Percentiles rank a stretch among this genome's conserved stretches.
These are phyloP conservation scores for Phytophthora agathidicida DNA, from an alignment of 352 stramenopile genomes.

Conservation along the genomic window DNA sequence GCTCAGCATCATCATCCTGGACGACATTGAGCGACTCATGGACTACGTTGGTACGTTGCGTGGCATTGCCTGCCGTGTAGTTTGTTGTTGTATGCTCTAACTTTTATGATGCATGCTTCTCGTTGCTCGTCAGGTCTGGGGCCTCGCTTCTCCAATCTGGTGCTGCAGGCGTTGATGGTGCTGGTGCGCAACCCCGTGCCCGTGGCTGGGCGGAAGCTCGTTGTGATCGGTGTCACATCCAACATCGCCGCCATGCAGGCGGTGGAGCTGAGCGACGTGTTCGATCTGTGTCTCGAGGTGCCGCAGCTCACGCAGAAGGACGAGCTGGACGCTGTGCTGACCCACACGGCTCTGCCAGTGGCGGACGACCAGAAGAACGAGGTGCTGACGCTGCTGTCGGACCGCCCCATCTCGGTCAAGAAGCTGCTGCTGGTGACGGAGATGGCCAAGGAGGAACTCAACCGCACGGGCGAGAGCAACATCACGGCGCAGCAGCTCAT, in stretches of 20 bases:
- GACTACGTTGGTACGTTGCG: constrained; percentile 90
- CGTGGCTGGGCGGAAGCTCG: constrained; percentile 92
- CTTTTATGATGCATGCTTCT: neutral
- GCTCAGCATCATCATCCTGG: constrained; percentile 99
- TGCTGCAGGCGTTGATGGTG: constrained; percentile 98
- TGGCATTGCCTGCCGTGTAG: neutral
- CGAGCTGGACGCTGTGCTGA: constrained; percentile 89
- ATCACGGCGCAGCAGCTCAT: constrained; percentile 84
- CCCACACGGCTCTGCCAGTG: constrained; percentile 83
- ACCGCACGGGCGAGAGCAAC: constrained; percentile 61
- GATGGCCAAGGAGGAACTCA: constrained; percentile 94
- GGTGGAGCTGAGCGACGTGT: constrained; percentile 94
- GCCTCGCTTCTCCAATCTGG: constrained; percentile 98
- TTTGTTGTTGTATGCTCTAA: constrained; percentile 10
- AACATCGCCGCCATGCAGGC: constrained; percentile 92
- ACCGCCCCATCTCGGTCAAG: constrained; percentile 98
- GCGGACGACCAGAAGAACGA: constrained; percentile 63
- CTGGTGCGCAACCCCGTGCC: constrained; percentile 97
- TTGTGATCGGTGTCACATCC: constrained; percentile 96
- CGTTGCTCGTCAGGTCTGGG: constrained; percentile 76
- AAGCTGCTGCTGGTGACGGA: constrained; percentile 97
- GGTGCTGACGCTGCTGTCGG: constrained; percentile 75
- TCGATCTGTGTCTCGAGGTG: constrained; percentile 94
- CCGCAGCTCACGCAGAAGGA: constrained; percentile 90
- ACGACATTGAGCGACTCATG: constrained; percentile 99